Percentiles rank a stretch among this genome's conserved stretches.
phyloP scores from a whole-genome alignment of 352 stramenopile genomes.

The Phytophthora nicotianae region DNA sequence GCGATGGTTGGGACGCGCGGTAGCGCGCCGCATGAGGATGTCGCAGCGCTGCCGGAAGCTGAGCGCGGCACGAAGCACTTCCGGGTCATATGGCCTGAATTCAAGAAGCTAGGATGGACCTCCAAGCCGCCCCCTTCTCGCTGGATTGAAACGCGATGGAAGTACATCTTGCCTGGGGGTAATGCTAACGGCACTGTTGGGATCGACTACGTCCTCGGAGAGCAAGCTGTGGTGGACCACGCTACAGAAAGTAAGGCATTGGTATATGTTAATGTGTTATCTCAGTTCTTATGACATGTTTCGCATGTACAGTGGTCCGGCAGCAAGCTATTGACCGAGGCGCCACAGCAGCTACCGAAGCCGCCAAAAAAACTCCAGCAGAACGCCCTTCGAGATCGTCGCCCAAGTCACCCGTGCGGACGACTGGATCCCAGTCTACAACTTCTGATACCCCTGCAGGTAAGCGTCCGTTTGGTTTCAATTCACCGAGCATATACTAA shows the following conservation, averaged over 20 bases:
- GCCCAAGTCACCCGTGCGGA: too few relatives aligned
- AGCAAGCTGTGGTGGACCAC: slow-evolving; percentile 3
- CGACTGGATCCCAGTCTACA: too few relatives aligned
- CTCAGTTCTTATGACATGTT: too few relatives aligned
- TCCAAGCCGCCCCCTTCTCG: not conserved
- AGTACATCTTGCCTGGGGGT: not conserved
- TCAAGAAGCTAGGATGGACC: not conserved
- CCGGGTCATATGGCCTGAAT: not conserved
- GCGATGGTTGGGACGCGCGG: not conserved
- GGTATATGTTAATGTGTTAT: not conserved
- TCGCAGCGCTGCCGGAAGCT: not conserved
- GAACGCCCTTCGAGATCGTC: too few relatives aligned
- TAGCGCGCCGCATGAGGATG: not conserved
- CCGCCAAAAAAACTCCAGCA: too few relatives aligned
- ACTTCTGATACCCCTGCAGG: too few relatives aligned
- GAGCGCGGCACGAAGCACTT: not conserved
- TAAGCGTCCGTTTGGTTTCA: too few relatives aligned
- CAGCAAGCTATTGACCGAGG: too few relatives aligned
- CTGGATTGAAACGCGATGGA: not conserved
- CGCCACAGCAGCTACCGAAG: too few relatives aligned
- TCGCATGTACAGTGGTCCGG: not conserved
- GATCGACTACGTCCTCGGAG: not conserved
- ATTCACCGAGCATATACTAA: too few relatives aligned
- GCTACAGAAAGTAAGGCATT: not conserved
- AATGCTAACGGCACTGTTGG: not conserved